A percentile compares a stretch with the other conserved stretches of the same genome.
Conservation (phyloP, 1,139 yeast species). For the Geotrichum citri-aurantii region DNA sequence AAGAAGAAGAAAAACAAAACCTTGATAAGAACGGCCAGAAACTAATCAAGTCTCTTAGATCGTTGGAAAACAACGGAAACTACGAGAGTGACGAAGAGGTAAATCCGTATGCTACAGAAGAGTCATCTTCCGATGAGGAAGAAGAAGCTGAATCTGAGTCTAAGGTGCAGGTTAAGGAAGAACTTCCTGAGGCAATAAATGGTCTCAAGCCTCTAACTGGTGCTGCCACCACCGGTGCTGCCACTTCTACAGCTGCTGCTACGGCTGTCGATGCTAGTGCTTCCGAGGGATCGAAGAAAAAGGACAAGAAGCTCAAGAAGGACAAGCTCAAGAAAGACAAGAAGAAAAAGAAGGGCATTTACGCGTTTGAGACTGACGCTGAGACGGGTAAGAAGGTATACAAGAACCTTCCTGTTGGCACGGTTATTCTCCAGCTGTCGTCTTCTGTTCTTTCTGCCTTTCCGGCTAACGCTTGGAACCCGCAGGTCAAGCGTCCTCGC, state of each 20-base stretch:
- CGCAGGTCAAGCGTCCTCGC: slow-evolving; percentile 47
- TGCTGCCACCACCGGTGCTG: slow-evolving; percentile 9
- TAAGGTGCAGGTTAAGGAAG: slow-evolving; percentile 21
- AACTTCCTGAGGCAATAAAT: slow-evolving; percentile 7
- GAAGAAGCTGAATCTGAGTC: slow-evolving; percentile 19
- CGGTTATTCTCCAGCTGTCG: slow-evolving; percentile 62
- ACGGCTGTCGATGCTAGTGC: slow-evolving; percentile 3
- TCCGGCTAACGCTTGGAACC: slow-evolving; percentile 83
- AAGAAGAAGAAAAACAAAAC: slow-evolving; percentile 60
- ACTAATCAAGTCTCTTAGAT: slow-evolving; percentile 73
- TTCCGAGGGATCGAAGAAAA: slow-evolving; percentile 10
- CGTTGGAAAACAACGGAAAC: slow-evolving; percentile 81
- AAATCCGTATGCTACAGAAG: slow-evolving; percentile 74
- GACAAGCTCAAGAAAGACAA: slow-evolving; percentile 31
- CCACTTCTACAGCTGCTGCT: slow-evolving; percentile 3
- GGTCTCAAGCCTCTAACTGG: slow-evolving; percentile 16
- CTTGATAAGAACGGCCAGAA: slow-evolving; percentile 90
- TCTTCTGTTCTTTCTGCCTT: slow-evolving; percentile 56
- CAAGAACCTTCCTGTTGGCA: slow-evolving; percentile 49
- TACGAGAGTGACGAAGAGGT: slow-evolving; percentile 84
- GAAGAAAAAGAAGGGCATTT: slow-evolving; percentile 21
- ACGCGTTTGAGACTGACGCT: slow-evolving; percentile 4
- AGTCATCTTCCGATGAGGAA: slow-evolving; percentile 35
- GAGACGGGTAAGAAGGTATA: slow-evolving; percentile 14
- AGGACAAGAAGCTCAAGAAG: slow-evolving; percentile 21